Base-by-base conservation (phyloP, 192 early-diverging fungal genomes). In the Funneliformis geosporum region DNA sequence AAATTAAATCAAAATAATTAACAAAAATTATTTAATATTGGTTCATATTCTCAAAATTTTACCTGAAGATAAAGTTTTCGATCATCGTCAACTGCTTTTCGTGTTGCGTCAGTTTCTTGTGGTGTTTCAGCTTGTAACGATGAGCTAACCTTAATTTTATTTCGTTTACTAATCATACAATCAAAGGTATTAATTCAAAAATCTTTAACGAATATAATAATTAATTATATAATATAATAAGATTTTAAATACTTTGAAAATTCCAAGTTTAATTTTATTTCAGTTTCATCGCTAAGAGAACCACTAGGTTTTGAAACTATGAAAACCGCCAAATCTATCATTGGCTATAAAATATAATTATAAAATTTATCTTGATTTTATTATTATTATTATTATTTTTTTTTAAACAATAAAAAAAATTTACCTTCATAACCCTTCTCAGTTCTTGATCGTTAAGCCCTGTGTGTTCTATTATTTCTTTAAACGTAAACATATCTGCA, bases 1-100 rank as follows among this genome's bases (percentile, higher is more conserved):
- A 93, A 43, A 90, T 81, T 33, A 86, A 80, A 81, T 87, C 90
- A 21, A 92, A 88, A 81, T 94, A 91, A 2, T 42, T 66, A 78
- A 79, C 21, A 43, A 39, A 46, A 14, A 82, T 38, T 86, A 33
- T 28, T 12, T 25, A 65, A 65, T 25, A 28, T 65, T 8, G 9
- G 5, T 28, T 65, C 10, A 4, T 79, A 44, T 38, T 47, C 18
- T 27, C 9, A 33, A 28, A 21, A 25, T 33, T 11, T 39, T 60
- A 88, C 89, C 87, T 95, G 91, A 9, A 96, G 73, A 75, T 89
- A 94, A 42, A 95, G 83, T 78, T 87, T 88, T 12, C 95, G 83
- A 79, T 96, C 95, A 69, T 95, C 92, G 62, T 96, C 93, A 6
- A 96, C 91, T 7, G 91, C 89, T 72, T 86, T 82, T 11, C 86